Conservation (phyloP, 2,329 filamentous ascomycete species). For the Emericellopsis cladophorae region DNA sequence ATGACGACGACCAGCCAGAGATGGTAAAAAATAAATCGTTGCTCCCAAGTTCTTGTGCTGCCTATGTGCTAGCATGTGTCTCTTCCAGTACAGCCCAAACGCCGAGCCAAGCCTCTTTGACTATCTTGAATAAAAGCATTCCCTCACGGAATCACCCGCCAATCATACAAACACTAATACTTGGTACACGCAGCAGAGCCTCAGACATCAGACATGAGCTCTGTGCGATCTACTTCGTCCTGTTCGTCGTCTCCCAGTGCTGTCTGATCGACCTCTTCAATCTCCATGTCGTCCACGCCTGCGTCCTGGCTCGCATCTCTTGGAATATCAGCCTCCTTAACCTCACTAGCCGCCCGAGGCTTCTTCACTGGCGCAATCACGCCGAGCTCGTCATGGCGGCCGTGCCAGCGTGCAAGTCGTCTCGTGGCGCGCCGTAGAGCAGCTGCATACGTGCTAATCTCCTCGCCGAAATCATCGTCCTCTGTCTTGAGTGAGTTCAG, state of each 20-base stretch:
- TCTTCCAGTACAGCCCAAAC: no score
- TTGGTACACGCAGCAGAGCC: no score
- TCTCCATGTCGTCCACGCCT: constrained; percentile 38
- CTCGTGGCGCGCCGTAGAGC: constrained; percentile 51
- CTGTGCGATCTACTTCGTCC: constrained; percentile 31
- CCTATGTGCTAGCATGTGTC: no score
- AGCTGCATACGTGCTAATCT: constrained; percentile 52
- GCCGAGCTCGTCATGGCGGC: constrained; percentile 27
- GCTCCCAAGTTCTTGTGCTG: no score
- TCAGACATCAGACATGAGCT: constrained; percentile 7
- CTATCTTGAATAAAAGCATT: no score
- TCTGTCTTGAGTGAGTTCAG: constrained; percentile 50
- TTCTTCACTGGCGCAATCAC: constrained; percentile 35
- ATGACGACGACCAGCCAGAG: no score
- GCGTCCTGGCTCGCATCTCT: constrained; percentile 27
- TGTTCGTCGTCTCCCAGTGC: constrained; percentile 26
- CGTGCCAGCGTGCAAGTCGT: constrained; percentile 58
- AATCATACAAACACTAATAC: no score
- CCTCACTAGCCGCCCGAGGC: constrained; percentile 9
- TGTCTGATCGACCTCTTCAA: constrained; percentile 32
- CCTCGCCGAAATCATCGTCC: constrained; percentile 65
- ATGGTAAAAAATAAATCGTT: no score
- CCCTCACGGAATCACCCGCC: no score
- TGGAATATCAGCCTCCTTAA: constrained; percentile 8
- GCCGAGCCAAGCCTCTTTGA: no score